Base-by-base conservation (phyloP, 495 filamentous ascomycete species). In the Penicillium parvum region DNA sequence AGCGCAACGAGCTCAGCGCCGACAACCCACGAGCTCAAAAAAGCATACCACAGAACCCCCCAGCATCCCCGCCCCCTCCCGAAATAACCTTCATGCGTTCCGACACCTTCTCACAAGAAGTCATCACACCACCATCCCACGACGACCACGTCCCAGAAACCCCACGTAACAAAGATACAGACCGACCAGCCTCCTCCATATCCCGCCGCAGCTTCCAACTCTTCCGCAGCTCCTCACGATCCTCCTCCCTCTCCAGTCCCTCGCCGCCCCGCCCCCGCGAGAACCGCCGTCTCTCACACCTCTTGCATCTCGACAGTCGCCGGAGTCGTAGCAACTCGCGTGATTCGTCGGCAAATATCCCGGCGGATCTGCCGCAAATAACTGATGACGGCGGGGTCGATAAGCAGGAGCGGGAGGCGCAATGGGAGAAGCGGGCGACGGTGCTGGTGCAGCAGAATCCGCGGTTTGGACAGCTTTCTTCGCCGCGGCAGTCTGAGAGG, bases 391-490 rank as follows among this genome's bases (percentile, higher is more conserved):
- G 28, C 61, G 55, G 14, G 69, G 55, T 29, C 2, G 74, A 75
- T 53, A 64, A 72, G 40, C 66, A 75, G 48, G 76, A 78, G 12
- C 60, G 69, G 21, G 73, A 78, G 49, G 69, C 72, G 34, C 65
- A 74, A 55, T 97, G 90, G 91, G 91, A 95, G 74, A 82, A 88
- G 64, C 71, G 90, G 36, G 91, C 91, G 12, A 95, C 90, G 30
- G 78, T 92, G 43, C 69, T 96, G 42, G 90, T 87, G 23, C 74
- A 78, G 57, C 72, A 73, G 32, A 90, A 85, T 62, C 66, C 69
- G 40, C 55, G 65, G 17, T 58, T 70, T 27, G 57, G 53, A 15
- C 44, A 43, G 2, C 47, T 50, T 37, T 53, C 56, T 5, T 52
- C 60, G 8, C 47, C 47, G 2, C 37, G 45, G 19, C 38, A 48